Percentiles rank a stretch among this genome's conserved stretches.
Conservation (phyloP, 2,329 filamentous ascomycete species). For the Lomentospora prolificans region DNA sequence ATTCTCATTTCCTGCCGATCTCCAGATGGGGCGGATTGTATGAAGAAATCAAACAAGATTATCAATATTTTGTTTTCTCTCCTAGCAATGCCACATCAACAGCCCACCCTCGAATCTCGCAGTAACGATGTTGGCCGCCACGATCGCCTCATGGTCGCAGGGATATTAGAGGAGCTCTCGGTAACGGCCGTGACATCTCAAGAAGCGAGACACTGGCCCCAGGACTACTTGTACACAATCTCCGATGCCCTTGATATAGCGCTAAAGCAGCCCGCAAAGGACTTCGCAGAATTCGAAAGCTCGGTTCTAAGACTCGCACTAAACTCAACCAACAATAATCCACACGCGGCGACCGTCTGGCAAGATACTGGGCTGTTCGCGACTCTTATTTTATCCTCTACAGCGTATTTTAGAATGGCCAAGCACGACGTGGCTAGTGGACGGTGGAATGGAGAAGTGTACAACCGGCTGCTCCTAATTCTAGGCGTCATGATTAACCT, state of each 20-base stretch:
- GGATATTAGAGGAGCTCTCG: constrained; percentile 45
- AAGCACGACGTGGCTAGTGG: constrained; percentile 37
- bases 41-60: constrained; percentile 10
- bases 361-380: constrained; percentile 47
- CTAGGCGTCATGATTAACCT: constrained; percentile 83
- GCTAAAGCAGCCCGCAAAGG: constrained; percentile 22
- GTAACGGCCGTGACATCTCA: constrained; percentile 35
- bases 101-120: constrained; percentile 7
- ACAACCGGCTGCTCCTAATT: constrained; percentile 67
- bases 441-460: constrained; percentile 35
- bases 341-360: constrained; percentile 58
- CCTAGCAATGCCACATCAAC: background rate
- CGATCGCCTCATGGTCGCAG: constrained; percentile 22
- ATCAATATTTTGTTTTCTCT: constrained; percentile 14
- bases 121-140: constrained; percentile 10
- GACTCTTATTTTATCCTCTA: constrained; percentile 37
- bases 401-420: constrained; percentile 38
- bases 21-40: constrained; percentile 9
- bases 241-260: constrained; percentile 35
- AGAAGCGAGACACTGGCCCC: constrained; percentile 33
- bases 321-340: constrained; percentile 77
- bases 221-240: constrained; percentile 40
- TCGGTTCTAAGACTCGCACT: constrained; percentile 62
- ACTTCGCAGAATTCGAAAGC: constrained; percentile 30
- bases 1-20: constrained; percentile 11